These are phyloP conservation scores for Chlamydomonas eustigma DNA, from an alignment of 139 green algal species.

Conservation along the genomic window DNA sequence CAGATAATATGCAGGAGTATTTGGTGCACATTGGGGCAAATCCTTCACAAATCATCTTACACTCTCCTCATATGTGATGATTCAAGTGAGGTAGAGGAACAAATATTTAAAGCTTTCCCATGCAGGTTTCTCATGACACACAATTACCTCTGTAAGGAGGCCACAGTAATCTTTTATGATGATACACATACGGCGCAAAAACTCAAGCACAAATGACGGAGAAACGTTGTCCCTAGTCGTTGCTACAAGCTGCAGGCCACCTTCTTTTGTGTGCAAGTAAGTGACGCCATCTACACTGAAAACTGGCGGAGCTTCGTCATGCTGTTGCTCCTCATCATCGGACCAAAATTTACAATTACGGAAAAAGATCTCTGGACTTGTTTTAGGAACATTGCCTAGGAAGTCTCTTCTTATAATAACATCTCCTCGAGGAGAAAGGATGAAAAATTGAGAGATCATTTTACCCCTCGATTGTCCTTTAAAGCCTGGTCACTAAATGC, in stretches of 20 bases:
- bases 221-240: slow-evolving; percentile 86
- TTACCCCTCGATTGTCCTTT: not conserved
- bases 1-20: too few relatives aligned
- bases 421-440: slow-evolving; percentile 86
- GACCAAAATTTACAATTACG: slow-evolving; percentile 85
- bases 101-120: too few relatives aligned
- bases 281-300: slow-evolving; percentile 92
- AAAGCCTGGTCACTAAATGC: not conserved
- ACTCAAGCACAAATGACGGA: slow-evolving; percentile 86
- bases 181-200: slow-evolving; percentile 78
- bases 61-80: too few relatives aligned
- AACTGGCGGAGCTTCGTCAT: slow-evolving; percentile 77
- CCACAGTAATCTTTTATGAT: slow-evolving; percentile 93
- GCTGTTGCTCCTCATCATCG: slow-evolving; percentile 30
- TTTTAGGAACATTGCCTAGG: slow-evolving; percentile 77
- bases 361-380: slow-evolving; percentile 85
- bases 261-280: slow-evolving; percentile 88
- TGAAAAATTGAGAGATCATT: slow-evolving; percentile 84
- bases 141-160: slow-evolving; percentile 17
- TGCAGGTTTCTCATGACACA: too few relatives aligned
- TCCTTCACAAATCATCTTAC: too few relatives aligned
- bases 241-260: slow-evolving; percentile 81
- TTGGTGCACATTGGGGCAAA: too few relatives aligned
- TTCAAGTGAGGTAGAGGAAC: too few relatives aligned
- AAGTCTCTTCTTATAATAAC: slow-evolving; percentile 90